These are phyloP conservation scores for Aspergillus aculeatinus DNA, from an alignment of 2,329 filamentous ascomycete species.

Conservation along the genomic window DNA sequence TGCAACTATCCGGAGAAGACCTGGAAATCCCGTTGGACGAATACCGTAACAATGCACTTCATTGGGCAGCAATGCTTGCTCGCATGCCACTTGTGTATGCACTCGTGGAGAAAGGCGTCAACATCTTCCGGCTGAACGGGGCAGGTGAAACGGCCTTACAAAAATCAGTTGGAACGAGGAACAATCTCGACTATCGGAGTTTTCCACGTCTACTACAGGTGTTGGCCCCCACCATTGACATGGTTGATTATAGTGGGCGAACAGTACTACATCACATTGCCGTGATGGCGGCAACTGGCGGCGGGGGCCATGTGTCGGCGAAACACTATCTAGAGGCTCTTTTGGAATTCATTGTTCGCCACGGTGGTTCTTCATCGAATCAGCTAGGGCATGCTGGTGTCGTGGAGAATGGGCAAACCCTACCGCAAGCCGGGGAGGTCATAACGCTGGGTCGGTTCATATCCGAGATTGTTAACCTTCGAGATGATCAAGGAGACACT, in stretches of 20 bases:
- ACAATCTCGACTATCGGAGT: conserved; percentile 85
- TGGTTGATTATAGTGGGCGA: conserved; percentile 82
- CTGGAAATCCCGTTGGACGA: conserved; percentile 90
- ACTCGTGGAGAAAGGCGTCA: conserved; percentile 80
- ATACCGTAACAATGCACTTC: conserved; percentile 80
- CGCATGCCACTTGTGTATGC: conserved; percentile 78
- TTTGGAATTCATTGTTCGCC: conserved; percentile 89
- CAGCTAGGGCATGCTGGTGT: conserved; percentile 43
- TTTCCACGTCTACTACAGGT: conserved; percentile 90
- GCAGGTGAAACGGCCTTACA: conserved; percentile 91
- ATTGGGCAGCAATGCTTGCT: conserved; percentile 93
- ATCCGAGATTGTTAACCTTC: conserved; percentile 93
- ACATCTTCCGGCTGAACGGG: conserved; percentile 81
- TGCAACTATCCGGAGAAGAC: conserved; percentile 72
- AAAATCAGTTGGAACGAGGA: conserved; percentile 88
- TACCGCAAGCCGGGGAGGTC: conserved; percentile 52
- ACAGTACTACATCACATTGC: conserved; percentile 96
- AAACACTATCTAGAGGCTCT: conserved; percentile 95
- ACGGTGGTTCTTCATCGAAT: conserved; percentile 65
- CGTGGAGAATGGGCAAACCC: conserved; percentile 25
- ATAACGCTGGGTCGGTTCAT: conserved; percentile 93
- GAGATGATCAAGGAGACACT: conserved; percentile 91
- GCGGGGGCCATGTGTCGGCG: conserved; percentile 77
- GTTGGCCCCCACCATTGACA: conserved; percentile 83
- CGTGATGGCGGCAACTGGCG: conserved; percentile 91